phyloP scores from a whole-genome alignment of 768 basidiomycete genomes.

The Lactifluus echinatus region DNA sequence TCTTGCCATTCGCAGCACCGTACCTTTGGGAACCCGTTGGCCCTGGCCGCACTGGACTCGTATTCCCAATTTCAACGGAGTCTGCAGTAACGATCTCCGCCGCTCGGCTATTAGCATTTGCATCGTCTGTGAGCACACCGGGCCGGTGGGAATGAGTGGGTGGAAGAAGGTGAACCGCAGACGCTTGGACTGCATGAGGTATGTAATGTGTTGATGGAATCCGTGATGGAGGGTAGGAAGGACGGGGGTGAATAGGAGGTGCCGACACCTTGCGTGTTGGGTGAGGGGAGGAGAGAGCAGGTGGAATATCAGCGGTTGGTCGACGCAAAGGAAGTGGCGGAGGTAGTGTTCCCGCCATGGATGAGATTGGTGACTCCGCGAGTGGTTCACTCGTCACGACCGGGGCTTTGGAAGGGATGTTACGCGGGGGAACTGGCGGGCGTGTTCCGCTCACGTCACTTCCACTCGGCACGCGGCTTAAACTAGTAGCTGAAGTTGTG shows the following conservation, averaged over 20 bases:
- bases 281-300: background rate
- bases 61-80: background rate
- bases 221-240: background rate
- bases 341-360: background rate
- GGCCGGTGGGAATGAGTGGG: background rate
- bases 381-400: background rate
- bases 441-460: conserved; percentile 2
- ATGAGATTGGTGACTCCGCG: conserved; percentile 3
- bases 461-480: conserved; percentile 4
- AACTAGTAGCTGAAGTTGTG: background rate
- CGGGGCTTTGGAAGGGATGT: background rate
- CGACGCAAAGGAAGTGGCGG: conserved; percentile 11
- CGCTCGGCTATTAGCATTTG: background rate
- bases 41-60: background rate
- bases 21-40: background rate
- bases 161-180: background rate
- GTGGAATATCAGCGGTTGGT: background rate
- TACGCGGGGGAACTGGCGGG: conserved; percentile 7
- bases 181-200: background rate
- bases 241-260: conserved; percentile 2
- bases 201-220: background rate
- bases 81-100: background rate
- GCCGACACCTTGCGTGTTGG: background rate
- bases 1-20: conserved; percentile 18
- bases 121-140: background rate